A percentile compares a stretch with the other conserved stretches of the same genome.
phyloP scores from a whole-genome alignment of 805 yeast species.

The Spathaspora hagerdaliae region DNA sequence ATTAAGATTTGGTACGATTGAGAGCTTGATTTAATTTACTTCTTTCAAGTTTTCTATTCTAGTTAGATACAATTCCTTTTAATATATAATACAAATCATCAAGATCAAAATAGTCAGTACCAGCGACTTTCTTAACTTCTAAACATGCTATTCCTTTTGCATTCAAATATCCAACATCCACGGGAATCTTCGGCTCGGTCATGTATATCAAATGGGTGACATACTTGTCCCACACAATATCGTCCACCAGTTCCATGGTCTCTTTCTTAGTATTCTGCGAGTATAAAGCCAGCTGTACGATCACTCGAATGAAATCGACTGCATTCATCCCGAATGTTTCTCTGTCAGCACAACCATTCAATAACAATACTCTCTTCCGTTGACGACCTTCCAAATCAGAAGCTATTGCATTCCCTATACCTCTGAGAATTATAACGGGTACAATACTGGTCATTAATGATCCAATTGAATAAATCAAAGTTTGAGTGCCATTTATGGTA shows the following conservation, averaged over 20 bases:
- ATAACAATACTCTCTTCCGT: conserved; percentile 43
- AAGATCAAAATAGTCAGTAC: conserved; percentile 35
- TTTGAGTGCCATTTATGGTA: conserved; percentile 46
- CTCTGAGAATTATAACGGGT: conserved; percentile 72
- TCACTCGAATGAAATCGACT: conserved; percentile 49
- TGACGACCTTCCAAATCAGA: conserved; percentile 7
- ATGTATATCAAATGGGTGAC: conserved; percentile 64
- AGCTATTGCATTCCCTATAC: conserved; percentile 63
- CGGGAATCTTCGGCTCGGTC: conserved; percentile 45
- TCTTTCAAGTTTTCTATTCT: neutral
- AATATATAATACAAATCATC: conserved; percentile 34
- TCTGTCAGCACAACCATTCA: conserved; percentile 75
- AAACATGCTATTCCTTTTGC: conserved; percentile 46
- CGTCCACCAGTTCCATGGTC: conserved; percentile 1
- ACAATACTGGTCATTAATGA: conserved; percentile 83
- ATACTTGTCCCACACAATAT: conserved; percentile 38
- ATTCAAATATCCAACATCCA: conserved; percentile 40
- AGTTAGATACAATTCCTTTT: conserved; percentile 6
- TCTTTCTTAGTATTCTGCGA: conserved; percentile 30
- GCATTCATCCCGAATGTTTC: conserved; percentile 74
- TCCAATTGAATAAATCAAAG: conserved; percentile 76
- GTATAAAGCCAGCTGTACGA: conserved; percentile 54
- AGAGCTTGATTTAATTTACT: too few relatives aligned
- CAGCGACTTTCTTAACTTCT: conserved; percentile 25
- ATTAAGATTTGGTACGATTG: conserved; percentile 97